Evolutionary conservation across 2,329 filamentous ascomycete genomes (phyloP).

Genomic region (Ascochyta fabae): DNA sequence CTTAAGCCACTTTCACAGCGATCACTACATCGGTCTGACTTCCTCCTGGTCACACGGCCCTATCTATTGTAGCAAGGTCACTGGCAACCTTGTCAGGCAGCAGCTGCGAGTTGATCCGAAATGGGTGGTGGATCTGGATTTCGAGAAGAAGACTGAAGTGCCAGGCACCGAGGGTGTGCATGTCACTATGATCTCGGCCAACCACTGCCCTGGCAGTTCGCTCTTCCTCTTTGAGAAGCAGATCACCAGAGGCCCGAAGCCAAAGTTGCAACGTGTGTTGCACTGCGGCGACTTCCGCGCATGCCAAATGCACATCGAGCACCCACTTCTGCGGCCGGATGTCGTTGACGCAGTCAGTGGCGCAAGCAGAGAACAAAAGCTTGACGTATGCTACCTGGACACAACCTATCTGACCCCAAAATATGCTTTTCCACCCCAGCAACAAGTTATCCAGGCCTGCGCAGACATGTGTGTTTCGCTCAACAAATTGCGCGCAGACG

Average conservation of each 20-base stretch:
- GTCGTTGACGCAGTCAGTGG: conserved; percentile 73
- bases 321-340: conserved; percentile 81
- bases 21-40: conserved; percentile 93
- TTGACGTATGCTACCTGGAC: conserved; percentile 95
- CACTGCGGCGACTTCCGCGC: conserved; percentile 97
- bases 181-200: conserved; percentile 95
- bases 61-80: conserved; percentile 95
- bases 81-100: conserved; percentile 84
- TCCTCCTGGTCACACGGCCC: conserved; percentile 90
- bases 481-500: conserved; percentile 68
- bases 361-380: conserved; percentile 78
- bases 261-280: conserved; percentile 76
- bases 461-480: conserved; percentile 85
- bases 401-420: conserved; percentile 96
- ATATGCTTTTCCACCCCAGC: conserved; percentile 90
- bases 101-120: conserved; percentile 85
- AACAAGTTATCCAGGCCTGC: conserved; percentile 85
- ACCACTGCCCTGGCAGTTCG: conserved; percentile 95
- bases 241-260: conserved; percentile 64
- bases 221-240: conserved; percentile 90
- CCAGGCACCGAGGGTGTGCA: conserved; percentile 81
- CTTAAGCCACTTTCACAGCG: conserved; percentile 95
- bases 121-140: conserved; percentile 85
- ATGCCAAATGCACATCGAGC: conserved; percentile 80
- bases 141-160: conserved; percentile 79